Evolutionary conservation across 805 yeast species (phyloP).

Genomic region (Starmerella floricola): DNA sequence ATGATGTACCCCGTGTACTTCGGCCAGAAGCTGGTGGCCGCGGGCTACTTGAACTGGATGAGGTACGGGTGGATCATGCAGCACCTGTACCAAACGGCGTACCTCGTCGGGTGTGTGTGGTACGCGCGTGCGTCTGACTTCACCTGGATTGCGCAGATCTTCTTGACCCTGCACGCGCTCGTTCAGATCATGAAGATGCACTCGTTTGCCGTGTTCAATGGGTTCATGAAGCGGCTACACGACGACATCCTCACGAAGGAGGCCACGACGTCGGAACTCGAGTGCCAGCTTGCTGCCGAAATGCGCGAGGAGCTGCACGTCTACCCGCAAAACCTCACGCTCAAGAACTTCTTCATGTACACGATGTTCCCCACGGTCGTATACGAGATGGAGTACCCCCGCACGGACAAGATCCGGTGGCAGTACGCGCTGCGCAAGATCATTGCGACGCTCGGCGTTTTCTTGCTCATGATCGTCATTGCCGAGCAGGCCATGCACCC

Average conservation of each 20-base stretch:
- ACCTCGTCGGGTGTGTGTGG: slow-evolving; percentile 41
- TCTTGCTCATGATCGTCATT: slow-evolving; percentile 64
- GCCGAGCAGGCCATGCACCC: slow-evolving; percentile 73
- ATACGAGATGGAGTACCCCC: slow-evolving; percentile 65
- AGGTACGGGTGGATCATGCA: slow-evolving; percentile 52
- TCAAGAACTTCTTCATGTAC: slow-evolving; percentile 56
- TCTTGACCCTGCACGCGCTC: slow-evolving; percentile 67
- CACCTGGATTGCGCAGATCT: slow-evolving; percentile 88
- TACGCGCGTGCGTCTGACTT: slow-evolving; percentile 45
- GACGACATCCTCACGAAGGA: not conserved
- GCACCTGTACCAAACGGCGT: slow-evolving; percentile 43
- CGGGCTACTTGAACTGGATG: slow-evolving; percentile 45
- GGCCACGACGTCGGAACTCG: slow-evolving; percentile 25
- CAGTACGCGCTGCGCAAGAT: slow-evolving; percentile 54
- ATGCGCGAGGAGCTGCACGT: slow-evolving; percentile 59
- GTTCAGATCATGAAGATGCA: slow-evolving; percentile 93
- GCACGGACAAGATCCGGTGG: slow-evolving; percentile 60
- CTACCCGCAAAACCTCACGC: slow-evolving; percentile 66
- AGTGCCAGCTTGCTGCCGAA: slow-evolving; percentile 43
- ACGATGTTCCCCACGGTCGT: slow-evolving; percentile 77
- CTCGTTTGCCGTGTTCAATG: slow-evolving; percentile 84
- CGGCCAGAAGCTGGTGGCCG: slow-evolving; percentile 45
- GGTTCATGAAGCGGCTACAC: slow-evolving; percentile 45
- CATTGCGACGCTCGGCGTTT: slow-evolving; percentile 76
- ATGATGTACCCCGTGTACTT: slow-evolving; percentile 47